Evolutionary conservation across 306 rosid species (phyloP), one percentile per base, ranked within the genome.

Genomic region (Prunus fruticosa): DNA sequence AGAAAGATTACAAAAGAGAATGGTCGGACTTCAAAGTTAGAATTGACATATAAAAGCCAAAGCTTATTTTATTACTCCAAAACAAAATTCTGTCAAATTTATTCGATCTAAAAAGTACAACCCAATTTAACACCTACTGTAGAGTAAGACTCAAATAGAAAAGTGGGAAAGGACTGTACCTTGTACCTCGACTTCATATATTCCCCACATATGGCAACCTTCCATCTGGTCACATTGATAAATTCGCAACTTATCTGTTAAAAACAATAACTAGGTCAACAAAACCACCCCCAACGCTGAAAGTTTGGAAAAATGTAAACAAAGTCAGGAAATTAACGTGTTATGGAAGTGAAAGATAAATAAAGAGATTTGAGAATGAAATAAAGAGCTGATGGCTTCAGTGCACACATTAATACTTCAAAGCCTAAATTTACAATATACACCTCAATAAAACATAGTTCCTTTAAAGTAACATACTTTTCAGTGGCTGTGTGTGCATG

Each of bases 191-290:
- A 85, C 86, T 92, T 95, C 97, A 88, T 90, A 86, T 86, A 92
- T 83, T 95, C 98, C 78, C 98, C 98, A 77, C 98, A 95, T 64
- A 95, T 90, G 74, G 98, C 98, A 83, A 90, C 91, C 83, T 95
- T 95, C 98, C 98, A 95, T 83, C 93, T 79, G 67, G 92, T 88
- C 80, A 89, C 72, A 81, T 89, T 92, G 41, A 95, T 88, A 82
- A 90, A 95, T 78, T 90, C 91, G 79, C 97, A 92, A 28, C 76
- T 80, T 51, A 92, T 73, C 97, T 95, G 97, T 80, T 81, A 76
- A n/a, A 79, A 75, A 81, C 18, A 73, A 82, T 20, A 83, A 76
- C 34, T 23, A 77, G 52, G 66, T 81, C 69, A 76, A 63, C 25
- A 56, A 38, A 38, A 72, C 47, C 68, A 32, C 23, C 34, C 41